These are phyloP conservation scores for Dioscorea dumetorum DNA, from an alignment of 106 monocot species.

Conservation along the genomic window DNA sequence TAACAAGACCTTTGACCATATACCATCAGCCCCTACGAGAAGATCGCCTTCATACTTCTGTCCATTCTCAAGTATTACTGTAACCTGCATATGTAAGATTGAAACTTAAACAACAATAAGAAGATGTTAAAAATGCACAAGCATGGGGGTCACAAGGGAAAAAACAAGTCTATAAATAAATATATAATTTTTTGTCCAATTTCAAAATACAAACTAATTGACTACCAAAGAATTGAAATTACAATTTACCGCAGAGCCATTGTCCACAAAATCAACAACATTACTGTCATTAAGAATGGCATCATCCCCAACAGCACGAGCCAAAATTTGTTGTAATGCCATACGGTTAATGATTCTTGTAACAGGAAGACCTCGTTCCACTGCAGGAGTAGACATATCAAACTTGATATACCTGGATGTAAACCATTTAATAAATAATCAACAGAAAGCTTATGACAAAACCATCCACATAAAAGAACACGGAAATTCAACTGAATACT, in stretches of 20 bases:
- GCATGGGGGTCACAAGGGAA: no score
- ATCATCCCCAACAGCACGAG: constrained; percentile 77
- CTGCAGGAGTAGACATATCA: constrained; percentile 97
- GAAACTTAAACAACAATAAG: background rate
- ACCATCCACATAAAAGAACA: no score
- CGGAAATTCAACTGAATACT: no score
- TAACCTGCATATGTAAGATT: constrained; percentile 45
- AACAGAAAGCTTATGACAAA: no score
- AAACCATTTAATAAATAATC: background rate
- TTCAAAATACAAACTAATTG: background rate
- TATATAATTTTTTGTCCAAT: no score
- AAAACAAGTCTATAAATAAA: no score
- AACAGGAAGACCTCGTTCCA: constrained; percentile 84
- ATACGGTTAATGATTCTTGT: constrained; percentile 97
- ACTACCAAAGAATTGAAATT: background rate
- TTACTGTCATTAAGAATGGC: constrained; percentile 72
- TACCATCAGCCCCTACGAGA: constrained; percentile 97
- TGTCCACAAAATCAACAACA: constrained; percentile 80
- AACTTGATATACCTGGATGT: constrained; percentile 89
- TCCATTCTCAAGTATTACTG: constrained; percentile 81
- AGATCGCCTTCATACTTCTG: constrained; percentile 80
- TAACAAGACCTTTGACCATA: constrained; percentile 74
- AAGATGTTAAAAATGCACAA: background rate
- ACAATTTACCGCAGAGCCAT: constrained; percentile 70
- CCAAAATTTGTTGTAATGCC: constrained; percentile 86